Percentiles rank a stretch among this genome's conserved stretches.
phyloP scores from a whole-genome alignment of 352 stramenopile species.

The Globisporangium spinosum region DNA sequence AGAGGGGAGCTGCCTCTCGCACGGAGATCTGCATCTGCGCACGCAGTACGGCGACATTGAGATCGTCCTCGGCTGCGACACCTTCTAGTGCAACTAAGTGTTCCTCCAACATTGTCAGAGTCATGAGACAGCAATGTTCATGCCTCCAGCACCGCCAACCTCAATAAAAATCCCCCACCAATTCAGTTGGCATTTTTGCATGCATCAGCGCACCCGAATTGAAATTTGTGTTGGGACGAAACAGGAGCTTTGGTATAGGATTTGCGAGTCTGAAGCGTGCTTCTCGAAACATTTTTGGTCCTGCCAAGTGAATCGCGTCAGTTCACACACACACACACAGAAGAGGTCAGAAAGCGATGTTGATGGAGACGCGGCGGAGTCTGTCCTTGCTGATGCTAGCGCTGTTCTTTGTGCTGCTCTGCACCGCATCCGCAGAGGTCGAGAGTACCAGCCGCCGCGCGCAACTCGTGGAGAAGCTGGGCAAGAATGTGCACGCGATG shows the following conservation, averaged over 20 bases:
- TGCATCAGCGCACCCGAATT: neutral
- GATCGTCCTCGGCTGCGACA: conserved; percentile 65
- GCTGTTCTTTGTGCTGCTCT: conserved; percentile 1
- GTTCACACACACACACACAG: neutral
- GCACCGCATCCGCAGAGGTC: neutral
- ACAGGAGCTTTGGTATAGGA: too few species aligned
- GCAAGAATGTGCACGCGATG: conserved; percentile 66
- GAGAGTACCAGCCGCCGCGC: conserved; percentile 1
- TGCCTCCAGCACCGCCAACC: neutral
- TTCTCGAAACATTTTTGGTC: too few species aligned
- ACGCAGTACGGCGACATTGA: conserved; percentile 62
- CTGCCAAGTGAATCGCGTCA: neutral
- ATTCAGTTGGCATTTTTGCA: neutral
- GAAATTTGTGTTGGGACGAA: too few species aligned
- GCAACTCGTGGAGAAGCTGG: conserved; percentile 39
- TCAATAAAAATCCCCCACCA: neutral
- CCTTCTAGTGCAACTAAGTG: conserved; percentile 49
- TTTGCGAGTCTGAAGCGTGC: too few species aligned
- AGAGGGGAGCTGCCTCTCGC: conserved; percentile 56
- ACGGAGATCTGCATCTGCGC: conserved; percentile 58
- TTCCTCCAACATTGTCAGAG: neutral
- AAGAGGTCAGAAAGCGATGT: neutral
- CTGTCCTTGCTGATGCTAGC: neutral
- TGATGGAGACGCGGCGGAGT: neutral
- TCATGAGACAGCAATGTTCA: neutral